Percentiles rank a stretch among this genome's conserved stretches.
phyloP scores from a whole-genome alignment of 192 early-diverging fungal genomes.

The Gaertneriomyces sp. region DNA sequence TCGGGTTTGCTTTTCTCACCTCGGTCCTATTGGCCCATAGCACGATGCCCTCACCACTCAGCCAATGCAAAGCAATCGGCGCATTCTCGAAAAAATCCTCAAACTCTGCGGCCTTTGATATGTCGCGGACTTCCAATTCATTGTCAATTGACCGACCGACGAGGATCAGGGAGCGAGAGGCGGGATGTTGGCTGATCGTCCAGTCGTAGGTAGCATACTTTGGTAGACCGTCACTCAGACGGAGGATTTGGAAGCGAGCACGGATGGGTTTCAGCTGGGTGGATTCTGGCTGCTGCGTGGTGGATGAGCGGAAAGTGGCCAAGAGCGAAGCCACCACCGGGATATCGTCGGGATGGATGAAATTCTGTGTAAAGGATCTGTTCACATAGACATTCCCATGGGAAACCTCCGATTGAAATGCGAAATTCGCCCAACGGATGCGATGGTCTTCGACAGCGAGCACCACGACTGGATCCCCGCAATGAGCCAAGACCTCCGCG shows the following conservation, averaged over 20 bases:
- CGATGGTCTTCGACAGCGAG: too few relatives aligned
- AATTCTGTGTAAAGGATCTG: slow-evolving; percentile 11
- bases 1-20: neutral
- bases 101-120: slow-evolving; percentile 14
- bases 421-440: too few relatives aligned
- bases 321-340: neutral
- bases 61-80: slow-evolving; percentile 20
- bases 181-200: slow-evolving; percentile 14
- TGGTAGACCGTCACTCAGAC: neutral
- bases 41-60: slow-evolving; percentile 11
- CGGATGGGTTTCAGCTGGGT: slow-evolving; percentile 1
- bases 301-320: slow-evolving; percentile 2
- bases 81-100: slow-evolving; percentile 23
- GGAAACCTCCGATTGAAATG: too few relatives aligned
- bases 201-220: slow-evolving; percentile 9
- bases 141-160: slow-evolving; percentile 9
- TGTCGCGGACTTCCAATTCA: neutral
- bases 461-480: too few relatives aligned
- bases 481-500: too few relatives aligned
- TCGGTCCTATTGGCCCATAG: slow-evolving; percentile 21
- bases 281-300: neutral
- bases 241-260: slow-evolving; percentile 10
- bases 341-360: slow-evolving; percentile 15
- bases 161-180: neutral
- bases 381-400: neutral